Percentiles rank a stretch among this genome's conserved stretches.
These are phyloP conservation scores for Wickerhamiella occidentalis DNA, from an alignment of 805 yeast species.

Conservation along the genomic window DNA sequence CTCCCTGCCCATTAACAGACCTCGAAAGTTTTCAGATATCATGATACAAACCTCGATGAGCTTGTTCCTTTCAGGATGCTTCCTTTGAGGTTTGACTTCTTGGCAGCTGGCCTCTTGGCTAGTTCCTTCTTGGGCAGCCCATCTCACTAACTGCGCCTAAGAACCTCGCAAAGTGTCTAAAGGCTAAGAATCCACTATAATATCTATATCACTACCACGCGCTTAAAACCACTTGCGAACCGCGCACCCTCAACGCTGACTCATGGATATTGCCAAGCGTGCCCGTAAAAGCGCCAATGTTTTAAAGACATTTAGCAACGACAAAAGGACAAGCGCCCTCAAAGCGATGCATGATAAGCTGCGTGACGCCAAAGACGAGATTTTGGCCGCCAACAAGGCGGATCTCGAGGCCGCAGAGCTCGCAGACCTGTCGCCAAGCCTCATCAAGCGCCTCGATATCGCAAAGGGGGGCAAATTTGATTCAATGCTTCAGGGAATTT, in stretches of 20 bases:
- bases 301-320: constrained; percentile 64
- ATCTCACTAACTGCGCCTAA: too few species aligned
- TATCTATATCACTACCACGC: too few species aligned
- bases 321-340: constrained; percentile 61
- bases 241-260: background rate
- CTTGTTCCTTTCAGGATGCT: too few species aligned
- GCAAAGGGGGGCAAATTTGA: constrained; percentile 77
- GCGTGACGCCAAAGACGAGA: constrained; percentile 42
- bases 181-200: too few species aligned
- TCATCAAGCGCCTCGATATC: constrained; percentile 75
- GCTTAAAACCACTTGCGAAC: too few species aligned
- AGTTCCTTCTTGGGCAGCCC: too few species aligned
- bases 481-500: constrained; percentile 84
- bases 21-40: too few species aligned
- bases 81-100: too few species aligned
- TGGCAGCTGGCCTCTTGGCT: too few species aligned
- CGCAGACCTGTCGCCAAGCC: constrained; percentile 52
- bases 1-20: too few species aligned
- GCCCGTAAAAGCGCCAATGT: constrained; percentile 78
- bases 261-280: constrained; percentile 49
- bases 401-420: constrained; percentile 62
- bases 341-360: constrained; percentile 61
- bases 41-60: too few species aligned
- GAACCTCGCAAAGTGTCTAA: too few species aligned
- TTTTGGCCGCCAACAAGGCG: constrained; percentile 57